phyloP scores from a whole-genome alignment of 202 grass and related monocot genomes.

The Panicum virgatum region DNA sequence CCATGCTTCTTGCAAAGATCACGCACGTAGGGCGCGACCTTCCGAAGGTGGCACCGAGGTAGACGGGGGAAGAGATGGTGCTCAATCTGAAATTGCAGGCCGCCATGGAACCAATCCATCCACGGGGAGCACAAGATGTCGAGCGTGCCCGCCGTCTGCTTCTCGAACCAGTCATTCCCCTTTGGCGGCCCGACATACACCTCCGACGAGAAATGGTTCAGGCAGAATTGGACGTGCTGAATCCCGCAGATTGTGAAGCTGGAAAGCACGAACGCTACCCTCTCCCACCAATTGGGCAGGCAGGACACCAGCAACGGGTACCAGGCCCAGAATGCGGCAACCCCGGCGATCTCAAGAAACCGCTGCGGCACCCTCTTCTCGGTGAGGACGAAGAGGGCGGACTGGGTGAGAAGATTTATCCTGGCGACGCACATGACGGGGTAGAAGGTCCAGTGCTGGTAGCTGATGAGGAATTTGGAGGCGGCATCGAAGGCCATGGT shows the following conservation, averaged over 20 bases:
- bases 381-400: slow-evolving; percentile 42
- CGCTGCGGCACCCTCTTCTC: slow-evolving; percentile 52
- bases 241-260: slow-evolving; percentile 79
- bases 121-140: slow-evolving; percentile 71
- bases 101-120: slow-evolving; percentile 99
- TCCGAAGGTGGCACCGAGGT: slow-evolving; percentile 67
- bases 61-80: slow-evolving; percentile 93
- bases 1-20: slow-evolving; percentile 94
- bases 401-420: slow-evolving; percentile 69
- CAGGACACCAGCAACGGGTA: slow-evolving; percentile 67
- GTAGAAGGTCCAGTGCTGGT: slow-evolving; percentile 90
- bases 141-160: slow-evolving; percentile 72
- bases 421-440: slow-evolving; percentile 78
- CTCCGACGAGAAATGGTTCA: slow-evolving; percentile 82
- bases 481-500: slow-evolving; percentile 55
- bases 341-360: slow-evolving; percentile 54
- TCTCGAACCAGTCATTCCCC: slow-evolving; percentile 97
- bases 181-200: slow-evolving; percentile 70
- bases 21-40: slow-evolving; percentile 51
- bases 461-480: slow-evolving; percentile 67
- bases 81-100: slow-evolving; percentile 84
- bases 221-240: slow-evolving; percentile 89
- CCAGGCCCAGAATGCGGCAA: slow-evolving; percentile 73
- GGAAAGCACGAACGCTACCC: slow-evolving; percentile 57
- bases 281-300: slow-evolving; percentile 74